These are phyloP conservation scores for Mallotus nudiflorus DNA, from an alignment of 345 rosid genomes.

Conservation along the genomic window DNA sequence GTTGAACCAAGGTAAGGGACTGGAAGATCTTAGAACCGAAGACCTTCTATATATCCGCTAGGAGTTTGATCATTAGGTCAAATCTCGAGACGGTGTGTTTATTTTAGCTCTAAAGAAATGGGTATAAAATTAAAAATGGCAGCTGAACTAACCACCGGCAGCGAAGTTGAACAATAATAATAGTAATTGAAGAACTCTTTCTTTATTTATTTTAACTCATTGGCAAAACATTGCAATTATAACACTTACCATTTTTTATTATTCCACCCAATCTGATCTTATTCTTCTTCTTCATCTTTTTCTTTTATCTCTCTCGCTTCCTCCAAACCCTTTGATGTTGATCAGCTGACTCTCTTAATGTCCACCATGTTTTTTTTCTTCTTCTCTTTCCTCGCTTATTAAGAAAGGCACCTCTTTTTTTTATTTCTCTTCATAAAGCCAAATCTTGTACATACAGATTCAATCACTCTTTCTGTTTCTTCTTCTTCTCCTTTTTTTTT, in stretches of 20 bases:
- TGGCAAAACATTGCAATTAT: conserved; percentile 6
- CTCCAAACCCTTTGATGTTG: conserved; percentile 33
- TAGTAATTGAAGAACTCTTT: neutral
- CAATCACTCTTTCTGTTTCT: conserved; percentile 1
- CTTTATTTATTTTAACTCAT: neutral
- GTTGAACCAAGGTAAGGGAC: too few species aligned
- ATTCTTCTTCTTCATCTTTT: neutral
- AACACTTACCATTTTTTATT: conserved; percentile 10
- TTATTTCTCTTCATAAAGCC: neutral
- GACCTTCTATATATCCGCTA: too few species aligned
- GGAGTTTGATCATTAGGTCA: too few species aligned
- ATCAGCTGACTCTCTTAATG: conserved; percentile 26
- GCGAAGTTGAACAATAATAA: neutral
- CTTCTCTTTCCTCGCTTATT: conserved; percentile 15
- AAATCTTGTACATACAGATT: neutral
- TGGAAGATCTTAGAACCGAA: too few species aligned
- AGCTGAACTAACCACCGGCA: conserved; percentile 9
- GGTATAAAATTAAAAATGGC: too few species aligned
- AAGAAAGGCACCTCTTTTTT: conserved; percentile 20
- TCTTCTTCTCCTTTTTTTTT: conserved; percentile 7
- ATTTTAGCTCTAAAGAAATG: too few species aligned
- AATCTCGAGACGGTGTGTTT: too few species aligned
- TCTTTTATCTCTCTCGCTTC: conserved; percentile 3
- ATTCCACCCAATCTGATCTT: conserved; percentile 30
- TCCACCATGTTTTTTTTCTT: conserved; percentile 15